Conservation (phyloP, 2,329 filamentous ascomycete species). For the Didymellaceae sp. region DNA sequence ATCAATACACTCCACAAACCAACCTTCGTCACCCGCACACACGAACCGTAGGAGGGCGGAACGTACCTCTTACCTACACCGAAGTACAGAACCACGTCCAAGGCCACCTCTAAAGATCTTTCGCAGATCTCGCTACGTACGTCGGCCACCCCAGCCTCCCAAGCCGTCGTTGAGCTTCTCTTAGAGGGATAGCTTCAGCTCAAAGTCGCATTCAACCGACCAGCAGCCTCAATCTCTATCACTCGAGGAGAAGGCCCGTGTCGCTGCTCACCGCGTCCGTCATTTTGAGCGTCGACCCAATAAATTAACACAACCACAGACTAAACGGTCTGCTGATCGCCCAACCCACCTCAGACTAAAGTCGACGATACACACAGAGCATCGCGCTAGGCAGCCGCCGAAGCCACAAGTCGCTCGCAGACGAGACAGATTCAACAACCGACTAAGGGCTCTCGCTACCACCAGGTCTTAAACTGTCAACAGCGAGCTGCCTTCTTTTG, state of each 20-base stretch:
- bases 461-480: not conserved
- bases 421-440: not conserved
- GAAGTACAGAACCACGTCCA: not conserved
- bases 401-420: not conserved
- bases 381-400: not conserved
- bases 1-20: conserved; percentile 2
- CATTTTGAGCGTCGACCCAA: conserved; percentile 1
- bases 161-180: not conserved
- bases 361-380: not conserved
- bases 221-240: not conserved
- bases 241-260: conserved; percentile 1
- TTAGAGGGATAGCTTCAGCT: conserved; percentile 1
- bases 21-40: conserved; percentile 2
- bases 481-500: not conserved
- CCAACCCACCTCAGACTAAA: no score
- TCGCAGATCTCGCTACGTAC: not conserved
- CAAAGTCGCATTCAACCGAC: not conserved
- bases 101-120: not conserved
- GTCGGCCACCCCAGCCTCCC: not conserved
- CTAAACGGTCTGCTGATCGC: no score
- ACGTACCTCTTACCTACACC: not conserved
- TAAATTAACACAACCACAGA: not conserved
- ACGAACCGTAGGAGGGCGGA: not conserved
- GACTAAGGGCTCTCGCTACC: not conserved
- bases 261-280: conserved; percentile 9